Percentiles rank a stretch among this genome's conserved stretches.
phyloP scores from a whole-genome alignment of 1,284 basidiomycete genomes.

The Trichosporon sp. region DNA sequence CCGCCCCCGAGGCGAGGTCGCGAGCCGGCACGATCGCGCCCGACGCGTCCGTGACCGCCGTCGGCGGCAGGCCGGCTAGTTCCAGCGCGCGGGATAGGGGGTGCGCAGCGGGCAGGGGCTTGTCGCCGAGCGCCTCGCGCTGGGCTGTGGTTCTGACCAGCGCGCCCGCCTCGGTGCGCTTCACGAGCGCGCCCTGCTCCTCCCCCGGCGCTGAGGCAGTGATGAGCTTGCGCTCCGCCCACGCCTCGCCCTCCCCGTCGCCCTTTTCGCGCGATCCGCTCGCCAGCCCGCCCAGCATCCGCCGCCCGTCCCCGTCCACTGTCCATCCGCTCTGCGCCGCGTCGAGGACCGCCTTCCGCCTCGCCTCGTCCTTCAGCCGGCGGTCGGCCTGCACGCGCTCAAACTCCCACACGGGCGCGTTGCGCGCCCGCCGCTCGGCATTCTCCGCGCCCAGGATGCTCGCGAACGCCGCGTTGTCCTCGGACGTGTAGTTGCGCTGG shows the following conservation, averaged over 20 bases:
- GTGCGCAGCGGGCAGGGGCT: constrained; percentile 34
- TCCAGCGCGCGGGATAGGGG: constrained; percentile 43
- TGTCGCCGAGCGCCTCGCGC: constrained; percentile 22
- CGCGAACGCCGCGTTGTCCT: constrained; percentile 92
- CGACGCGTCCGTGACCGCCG: constrained; percentile 39
- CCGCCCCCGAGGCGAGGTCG: constrained; percentile 33
- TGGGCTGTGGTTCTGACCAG: constrained; percentile 19
- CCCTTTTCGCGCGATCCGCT: constrained; percentile 29
- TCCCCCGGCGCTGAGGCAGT: neutral
- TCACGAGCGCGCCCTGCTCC: constrained; percentile 7
- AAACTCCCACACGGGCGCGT: constrained; percentile 86
- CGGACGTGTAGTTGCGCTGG: constrained; percentile 84
- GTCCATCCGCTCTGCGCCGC: constrained; percentile 23
- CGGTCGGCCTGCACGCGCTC: constrained; percentile 65
- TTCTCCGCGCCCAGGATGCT: constrained; percentile 87
- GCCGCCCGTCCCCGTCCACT: constrained; percentile 35
- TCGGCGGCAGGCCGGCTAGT: constrained; percentile 46
- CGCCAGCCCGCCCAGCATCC: constrained; percentile 38
- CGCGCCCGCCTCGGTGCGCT: constrained; percentile 13
- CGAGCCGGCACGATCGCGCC: constrained; percentile 44
- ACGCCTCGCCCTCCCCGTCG: constrained; percentile 34
- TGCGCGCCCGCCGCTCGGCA: constrained; percentile 59
- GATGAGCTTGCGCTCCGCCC: constrained; percentile 28
- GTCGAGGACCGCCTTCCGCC: constrained; percentile 47
- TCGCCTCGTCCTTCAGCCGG: constrained; percentile 48